Evolutionary conservation across 139 green algal genomes (phyloP), one percentile per base, ranked within the genome.

Genomic region (Tetraselmis chui): DNA sequence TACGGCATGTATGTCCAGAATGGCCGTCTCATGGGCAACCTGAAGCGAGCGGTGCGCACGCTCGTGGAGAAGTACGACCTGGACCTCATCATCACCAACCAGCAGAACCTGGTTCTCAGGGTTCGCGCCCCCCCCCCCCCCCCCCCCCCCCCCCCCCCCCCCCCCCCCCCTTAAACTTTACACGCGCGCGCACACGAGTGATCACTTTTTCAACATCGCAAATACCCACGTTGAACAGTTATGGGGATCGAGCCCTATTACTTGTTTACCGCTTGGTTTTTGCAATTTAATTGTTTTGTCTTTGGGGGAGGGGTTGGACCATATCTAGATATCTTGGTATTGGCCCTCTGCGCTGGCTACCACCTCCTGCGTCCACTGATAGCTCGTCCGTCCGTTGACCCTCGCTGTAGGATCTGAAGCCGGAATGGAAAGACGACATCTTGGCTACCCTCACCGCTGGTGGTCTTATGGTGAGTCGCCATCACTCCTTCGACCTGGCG

Each of bases 1-100:
- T 97, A 96, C 77, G 96, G 95, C 76, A 88, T 99, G 31, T 97
- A 97, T 84, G 90, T 99, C 25, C 93, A 97, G 83, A 97, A 96
- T 79, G 94, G 94, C 45, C 86, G 89, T 31, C 32, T 93, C 29
- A 88, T 88, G 78, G 89, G 88, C 75, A 86, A 89, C 31, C 31
- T 81, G 0, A 92, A 93, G 86, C 89, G 91, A 79, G 86, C 84
- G 30, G 32, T 93, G 26, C 76, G 88, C 23, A 59, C 32, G 28
- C 83, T 93, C 26, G 83, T 93, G 24, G 89, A 91, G 58, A 76
- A 80, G 23, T 92, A 91, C 86, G 83, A 92, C 25, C 82, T 93
- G 29, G 77, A 82, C 32, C 86, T 93, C 26, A 81, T 79, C 32
- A 80, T 92, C 79, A 90, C 87, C 45, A 67, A 67, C 28, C 82